A percentile compares a stretch with the other conserved stretches of the same genome.
phyloP scores from a whole-genome alignment of 1,284 basidiomycete genomes.

The Malassezia equina region DNA sequence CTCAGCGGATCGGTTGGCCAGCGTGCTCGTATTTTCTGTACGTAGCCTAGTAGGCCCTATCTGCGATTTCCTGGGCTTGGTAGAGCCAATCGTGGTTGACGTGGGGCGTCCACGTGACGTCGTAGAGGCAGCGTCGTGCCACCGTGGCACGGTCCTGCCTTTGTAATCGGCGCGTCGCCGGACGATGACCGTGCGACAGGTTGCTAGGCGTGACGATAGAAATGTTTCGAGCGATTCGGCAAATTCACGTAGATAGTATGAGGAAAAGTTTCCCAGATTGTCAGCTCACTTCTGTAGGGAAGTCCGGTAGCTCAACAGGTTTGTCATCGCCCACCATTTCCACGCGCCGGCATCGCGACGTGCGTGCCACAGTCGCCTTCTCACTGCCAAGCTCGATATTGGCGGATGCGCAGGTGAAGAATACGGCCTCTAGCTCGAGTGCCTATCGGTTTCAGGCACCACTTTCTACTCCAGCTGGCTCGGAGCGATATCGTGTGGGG shows the following conservation, averaged over 20 bases:
- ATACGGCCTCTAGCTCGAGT: constrained; percentile 1
- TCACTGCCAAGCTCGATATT: neutral
- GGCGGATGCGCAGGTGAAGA: constrained; percentile 1
- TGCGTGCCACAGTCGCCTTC: neutral
- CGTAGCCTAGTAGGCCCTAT: neutral
- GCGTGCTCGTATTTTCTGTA: neutral
- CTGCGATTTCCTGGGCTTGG: neutral
- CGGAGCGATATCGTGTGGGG: neutral
- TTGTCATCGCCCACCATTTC: constrained; percentile 9
- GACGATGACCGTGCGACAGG: neutral
- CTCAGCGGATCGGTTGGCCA: neutral
- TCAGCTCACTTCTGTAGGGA: neutral
- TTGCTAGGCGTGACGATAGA: neutral
- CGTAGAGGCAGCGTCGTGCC: neutral
- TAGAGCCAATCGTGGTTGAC: neutral
- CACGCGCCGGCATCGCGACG: constrained; percentile 4
- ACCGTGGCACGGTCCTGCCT: constrained; percentile 3
- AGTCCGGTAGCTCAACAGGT: neutral
- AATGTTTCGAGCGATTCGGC: neutral
- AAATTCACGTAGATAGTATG: neutral
- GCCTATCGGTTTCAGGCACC: constrained; percentile 2
- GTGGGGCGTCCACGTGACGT: neutral
- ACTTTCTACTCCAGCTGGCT: neutral
- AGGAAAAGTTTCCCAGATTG: neutral
- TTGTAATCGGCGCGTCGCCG: neutral